These are phyloP conservation scores for Crotalaria pallida DNA, from an alignment of 306 rosid species.

Conservation along the genomic window DNA sequence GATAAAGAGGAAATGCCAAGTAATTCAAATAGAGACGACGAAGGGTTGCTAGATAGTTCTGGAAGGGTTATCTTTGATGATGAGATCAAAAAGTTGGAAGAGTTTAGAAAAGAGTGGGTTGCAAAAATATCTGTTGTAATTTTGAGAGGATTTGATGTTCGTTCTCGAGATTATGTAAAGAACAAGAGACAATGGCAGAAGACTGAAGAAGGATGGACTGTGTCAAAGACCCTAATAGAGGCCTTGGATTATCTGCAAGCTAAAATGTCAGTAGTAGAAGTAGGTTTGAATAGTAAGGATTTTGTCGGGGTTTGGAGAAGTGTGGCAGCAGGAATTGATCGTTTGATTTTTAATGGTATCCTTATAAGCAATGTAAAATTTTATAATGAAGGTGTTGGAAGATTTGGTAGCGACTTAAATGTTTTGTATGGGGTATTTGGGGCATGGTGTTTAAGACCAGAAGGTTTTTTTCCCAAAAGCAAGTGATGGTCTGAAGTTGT, in stretches of 20 bases:
- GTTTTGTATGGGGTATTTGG: constrained; percentile 78
- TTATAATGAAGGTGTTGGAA: constrained; percentile 55
- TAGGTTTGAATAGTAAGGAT: constrained; percentile 56
- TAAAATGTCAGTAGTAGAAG: constrained; percentile 57
- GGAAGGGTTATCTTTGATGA: constrained; percentile 50
- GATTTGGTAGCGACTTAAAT: constrained; percentile 60
- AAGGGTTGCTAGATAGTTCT: constrained; percentile 29
- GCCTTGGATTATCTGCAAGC: constrained; percentile 72
- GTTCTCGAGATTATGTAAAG: constrained; percentile 65
- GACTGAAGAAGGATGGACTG: constrained; percentile 71
- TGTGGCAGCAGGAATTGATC: constrained; percentile 74
- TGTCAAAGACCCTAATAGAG: constrained; percentile 61
- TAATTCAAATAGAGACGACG: constrained; percentile 16
- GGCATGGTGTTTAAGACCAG: constrained; percentile 85
- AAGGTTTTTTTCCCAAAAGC: constrained; percentile 78
- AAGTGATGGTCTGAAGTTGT: constrained; percentile 66
- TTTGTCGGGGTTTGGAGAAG: constrained; percentile 86
- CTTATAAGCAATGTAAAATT: constrained; percentile 63
- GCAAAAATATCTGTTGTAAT: constrained; percentile 67
- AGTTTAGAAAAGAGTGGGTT: constrained; percentile 68
- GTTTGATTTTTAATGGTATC: constrained; percentile 46
- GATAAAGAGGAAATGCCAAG: constrained; percentile 27
- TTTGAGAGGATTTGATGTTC: constrained; percentile 83
- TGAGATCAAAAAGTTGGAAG: constrained; percentile 61
- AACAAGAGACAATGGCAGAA: constrained; percentile 87